Conservation (phyloP, 2,329 filamentous ascomycete genomes). For the Scedosporium aurantiacum region DNA sequence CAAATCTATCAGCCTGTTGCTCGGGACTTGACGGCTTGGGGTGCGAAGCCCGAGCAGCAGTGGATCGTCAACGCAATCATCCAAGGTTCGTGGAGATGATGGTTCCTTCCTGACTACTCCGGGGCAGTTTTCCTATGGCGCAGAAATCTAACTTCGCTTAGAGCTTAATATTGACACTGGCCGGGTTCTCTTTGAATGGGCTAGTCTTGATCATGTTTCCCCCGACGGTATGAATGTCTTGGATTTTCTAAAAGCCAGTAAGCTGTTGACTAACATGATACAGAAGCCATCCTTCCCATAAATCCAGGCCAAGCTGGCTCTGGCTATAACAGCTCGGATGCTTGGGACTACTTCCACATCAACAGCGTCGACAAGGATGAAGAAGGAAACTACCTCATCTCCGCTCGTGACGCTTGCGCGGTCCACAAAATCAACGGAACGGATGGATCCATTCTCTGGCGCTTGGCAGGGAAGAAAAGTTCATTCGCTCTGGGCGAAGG, state of each 20-base stretch:
- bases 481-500: constrained; percentile 24
- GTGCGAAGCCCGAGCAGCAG: constrained; percentile 34
- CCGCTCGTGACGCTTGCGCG: constrained; percentile 35
- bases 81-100: constrained; percentile 26
- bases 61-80: constrained; percentile 46
- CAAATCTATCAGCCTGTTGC: constrained; percentile 41
- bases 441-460: constrained; percentile 39
- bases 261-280: not conserved
- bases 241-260: not conserved
- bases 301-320: constrained; percentile 9
- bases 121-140: constrained; percentile 6
- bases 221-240: constrained; percentile 7
- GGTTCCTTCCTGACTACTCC: constrained; percentile 21
- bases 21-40: constrained; percentile 31
- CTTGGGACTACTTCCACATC: constrained; percentile 47
- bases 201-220: constrained; percentile 10
- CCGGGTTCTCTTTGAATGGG: constrained; percentile 36
- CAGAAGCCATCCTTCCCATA: constrained; percentile 9
- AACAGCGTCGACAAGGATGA: constrained; percentile 42
- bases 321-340: constrained; percentile 17
- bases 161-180: constrained; percentile 41
- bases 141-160: not conserved
- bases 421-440: constrained; percentile 34
- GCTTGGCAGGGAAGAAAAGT: constrained; percentile 36
- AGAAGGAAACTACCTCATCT: constrained; percentile 43